Percentiles rank a stretch among this genome's conserved stretches.
These are phyloP conservation scores for Williopsis jadinii DNA, from an alignment of 1,139 yeast species.

Conservation along the genomic window DNA sequence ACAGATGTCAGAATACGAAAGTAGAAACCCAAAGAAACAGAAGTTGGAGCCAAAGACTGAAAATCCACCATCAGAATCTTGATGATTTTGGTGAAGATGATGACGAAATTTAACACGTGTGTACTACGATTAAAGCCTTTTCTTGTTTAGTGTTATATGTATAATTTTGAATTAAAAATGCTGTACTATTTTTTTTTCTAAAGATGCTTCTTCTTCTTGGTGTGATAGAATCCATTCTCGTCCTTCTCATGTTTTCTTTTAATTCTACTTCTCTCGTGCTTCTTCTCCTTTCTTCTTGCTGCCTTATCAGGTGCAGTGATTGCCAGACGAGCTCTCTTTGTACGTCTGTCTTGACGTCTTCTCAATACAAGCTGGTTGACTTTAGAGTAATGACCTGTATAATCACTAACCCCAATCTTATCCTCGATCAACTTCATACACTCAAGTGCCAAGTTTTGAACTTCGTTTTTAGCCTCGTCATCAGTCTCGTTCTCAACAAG, in stretches of 20 bases:
- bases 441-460: slow-evolving; percentile 56
- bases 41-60: slow-evolving; percentile 3
- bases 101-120: too few relatives aligned
- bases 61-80: background rate
- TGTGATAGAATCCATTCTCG: slow-evolving; percentile 67
- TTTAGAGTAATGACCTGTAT: slow-evolving; percentile 53
- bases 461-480: slow-evolving; percentile 39
- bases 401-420: slow-evolving; percentile 69
- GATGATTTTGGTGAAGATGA: too few relatives aligned
- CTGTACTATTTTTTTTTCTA: too few relatives aligned
- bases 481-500: slow-evolving; percentile 41
- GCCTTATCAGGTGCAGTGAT: slow-evolving; percentile 75
- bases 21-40: slow-evolving; percentile 5
- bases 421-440: slow-evolving; percentile 62
- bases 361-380: slow-evolving; percentile 54
- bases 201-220: slow-evolving; percentile 39
- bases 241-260: slow-evolving; percentile 71
- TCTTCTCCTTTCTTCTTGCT: slow-evolving; percentile 69
- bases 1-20: slow-evolving; percentile 61
- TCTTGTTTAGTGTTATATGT: background rate
- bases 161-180: background rate
- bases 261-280: slow-evolving; percentile 69
- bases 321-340: slow-evolving; percentile 71
- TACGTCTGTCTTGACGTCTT: slow-evolving; percentile 69
- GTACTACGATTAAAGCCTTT: too few relatives aligned